Percentiles rank a stretch among this genome's conserved stretches.
phyloP scores from a whole-genome alignment of 192 early-diverging fungal genomes.

The Gamsiella multidivaricata region DNA sequence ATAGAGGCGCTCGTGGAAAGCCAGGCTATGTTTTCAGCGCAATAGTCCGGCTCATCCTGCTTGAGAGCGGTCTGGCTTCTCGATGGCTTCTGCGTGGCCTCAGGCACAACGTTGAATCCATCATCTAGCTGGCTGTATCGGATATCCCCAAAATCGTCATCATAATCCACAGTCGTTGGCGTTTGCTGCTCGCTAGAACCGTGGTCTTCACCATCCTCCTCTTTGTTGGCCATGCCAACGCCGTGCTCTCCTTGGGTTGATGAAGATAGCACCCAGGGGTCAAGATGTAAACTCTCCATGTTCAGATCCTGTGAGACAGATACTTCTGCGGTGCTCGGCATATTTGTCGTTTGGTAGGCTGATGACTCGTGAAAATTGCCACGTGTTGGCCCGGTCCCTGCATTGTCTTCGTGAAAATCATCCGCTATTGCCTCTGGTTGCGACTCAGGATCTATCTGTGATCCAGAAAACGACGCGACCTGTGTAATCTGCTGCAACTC shows the following conservation, averaged over 20 bases:
- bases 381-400: no score
- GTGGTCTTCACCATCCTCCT: not conserved
- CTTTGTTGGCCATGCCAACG: not conserved
- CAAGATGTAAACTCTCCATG: not conserved
- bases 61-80: not conserved
- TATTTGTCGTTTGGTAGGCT: not conserved
- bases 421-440: no score
- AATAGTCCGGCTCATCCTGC: not conserved
- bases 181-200: not conserved
- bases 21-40: not conserved
- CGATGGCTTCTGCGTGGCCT: constrained; percentile 7
- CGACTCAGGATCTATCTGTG: not conserved
- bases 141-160: constrained; percentile 36
- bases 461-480: not conserved
- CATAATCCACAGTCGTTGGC: not conserved
- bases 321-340: not conserved
- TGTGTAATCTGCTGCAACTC: not conserved
- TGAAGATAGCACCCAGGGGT: not conserved
- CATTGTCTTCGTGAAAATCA: no score
- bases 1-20: constrained; percentile 10
- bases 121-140: constrained; percentile 38
- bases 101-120: constrained; percentile 17
- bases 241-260: not conserved
- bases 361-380: no score
- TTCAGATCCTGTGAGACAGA: not conserved